Evolutionary conservation across 495 filamentous ascomycete species (phyloP).

Genomic region (Immersiella caudata): DNA sequence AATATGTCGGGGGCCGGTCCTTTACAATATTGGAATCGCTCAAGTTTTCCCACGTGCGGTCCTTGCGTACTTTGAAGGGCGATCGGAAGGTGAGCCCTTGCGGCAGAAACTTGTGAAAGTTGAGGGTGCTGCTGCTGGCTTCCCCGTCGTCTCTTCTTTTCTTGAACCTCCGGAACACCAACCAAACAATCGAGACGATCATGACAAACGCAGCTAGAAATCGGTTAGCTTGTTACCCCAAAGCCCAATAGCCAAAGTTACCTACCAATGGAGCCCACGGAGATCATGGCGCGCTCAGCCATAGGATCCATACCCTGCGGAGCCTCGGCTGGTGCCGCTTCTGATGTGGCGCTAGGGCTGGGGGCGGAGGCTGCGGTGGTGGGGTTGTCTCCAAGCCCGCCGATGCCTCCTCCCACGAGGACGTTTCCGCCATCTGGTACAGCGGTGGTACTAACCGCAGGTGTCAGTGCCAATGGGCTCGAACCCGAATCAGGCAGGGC

Average conservation of each 20-base stretch:
- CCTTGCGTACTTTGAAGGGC: not conserved
- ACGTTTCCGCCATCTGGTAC: conserved; percentile 23
- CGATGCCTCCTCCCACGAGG: conserved; percentile 13
- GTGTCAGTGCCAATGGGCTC: conserved; percentile 13
- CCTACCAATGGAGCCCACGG: conserved; percentile 54
- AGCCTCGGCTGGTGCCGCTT: conserved; percentile 6
- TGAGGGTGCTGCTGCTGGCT: conserved; percentile 9
- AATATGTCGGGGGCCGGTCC: conserved; percentile 38
- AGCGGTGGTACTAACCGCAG: conserved; percentile 19
- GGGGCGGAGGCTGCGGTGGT: not conserved
- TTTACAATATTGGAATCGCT: not conserved
- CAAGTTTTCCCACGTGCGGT: conserved; percentile 24
- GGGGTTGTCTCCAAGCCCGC: conserved; percentile 1
- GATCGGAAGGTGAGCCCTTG: conserved; percentile 10
- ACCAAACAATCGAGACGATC: conserved; percentile 44
- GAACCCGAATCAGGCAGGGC: conserved; percentile 7
- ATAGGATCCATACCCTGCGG: conserved; percentile 33
- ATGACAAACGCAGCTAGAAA: conserved; percentile 44
- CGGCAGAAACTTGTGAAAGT: conserved; percentile 18
- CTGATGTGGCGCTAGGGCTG: not conserved
- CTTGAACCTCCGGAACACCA: conserved; percentile 42
- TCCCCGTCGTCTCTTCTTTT: conserved; percentile 31
- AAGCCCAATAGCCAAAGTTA: not conserved
- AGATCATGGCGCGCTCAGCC: conserved; percentile 50
- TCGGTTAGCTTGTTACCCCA: conserved; percentile 7